Evolutionary conservation across 2,329 filamentous ascomycete species (phyloP), one percentile per base, ranked within the genome.

Genomic region (Tolypocladium tundrense): DNA sequence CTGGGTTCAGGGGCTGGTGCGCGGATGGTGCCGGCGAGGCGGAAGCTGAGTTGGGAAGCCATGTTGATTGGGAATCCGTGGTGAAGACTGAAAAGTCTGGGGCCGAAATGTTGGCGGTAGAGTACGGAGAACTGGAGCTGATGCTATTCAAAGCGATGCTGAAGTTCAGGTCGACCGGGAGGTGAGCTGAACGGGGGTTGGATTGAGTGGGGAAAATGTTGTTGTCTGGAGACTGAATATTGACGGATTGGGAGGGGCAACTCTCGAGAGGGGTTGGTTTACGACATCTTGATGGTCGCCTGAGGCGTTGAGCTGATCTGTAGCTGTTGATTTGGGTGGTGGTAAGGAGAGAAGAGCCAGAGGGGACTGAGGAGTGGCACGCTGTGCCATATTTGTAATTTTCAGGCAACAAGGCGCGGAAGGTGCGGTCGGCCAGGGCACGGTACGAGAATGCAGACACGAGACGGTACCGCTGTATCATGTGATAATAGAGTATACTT

Each of bases 11-110:
- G 75, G 77, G 75, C 73, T 83, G 75, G 65, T 78, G 82, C 77
- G 79, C 79, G 77, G 82, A 72, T 76, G 75, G 67, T 77, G 82
- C 84, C 84, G 82, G 82, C 81, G 78, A 80, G 80, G 77, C 82
- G 73, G 78, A 68, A 69, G 79, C 77, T 78, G 77, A 84, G 78
- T 85, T 85, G 81, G 87, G 83, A 85, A 81, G 87, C 88, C 88
- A 92, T 92, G 81, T 68, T 91, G 85, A 84, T 77, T 80, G 80
- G 74, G 85, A 83, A 89, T 88, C 88, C 88, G 88, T 91, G 82
- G 81, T 91, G 87, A 87, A 87, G 86, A 88, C 85, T 83, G 79
- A 70, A 66, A 81, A 83, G 83, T 87, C 86, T 84, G 79, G 82
- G 70, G 75, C 72, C 77, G 79, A 72, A 82, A 84, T 85, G 77